Base-by-base conservation (phyloP, 768 basidiomycete genomes). In the Amanita inopinata region DNA sequence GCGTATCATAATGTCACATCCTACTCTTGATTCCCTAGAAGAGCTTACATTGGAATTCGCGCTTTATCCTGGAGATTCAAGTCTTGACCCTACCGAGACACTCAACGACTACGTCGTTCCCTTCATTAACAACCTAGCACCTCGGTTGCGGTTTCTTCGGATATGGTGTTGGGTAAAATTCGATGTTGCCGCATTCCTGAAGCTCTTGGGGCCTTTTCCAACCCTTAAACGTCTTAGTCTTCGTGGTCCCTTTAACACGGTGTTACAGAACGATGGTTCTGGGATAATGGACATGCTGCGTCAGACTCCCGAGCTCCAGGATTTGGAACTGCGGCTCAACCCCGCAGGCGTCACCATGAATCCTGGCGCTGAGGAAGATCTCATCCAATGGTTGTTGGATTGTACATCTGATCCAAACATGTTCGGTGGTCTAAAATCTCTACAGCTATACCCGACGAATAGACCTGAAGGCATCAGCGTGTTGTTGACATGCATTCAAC, bases 381-480 rank as follows among this genome's bases (percentile, higher is more conserved):
- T 74, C 12, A 55, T 49, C 28, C 42, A 59, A 12, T 71, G 69
- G 62, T 54, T 72, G 15, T n/a, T 34, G 0, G 35, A 47, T 1
- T 58, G 55, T 22, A 46, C 58, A 11, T 49, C 55, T n/a, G 57
- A 64, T 38, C 42, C 53, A 11, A 34, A 40, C 4, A 50, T 55
- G 18, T 60, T 71, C 31, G 45, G 57, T 2, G 51, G 56, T 23
- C 51, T 67, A 12, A 53, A 54, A n/a, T 40, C 46, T 5, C 49
- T 74, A 19, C 61, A 68, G 15, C 54, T 74, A 23, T 72, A 67
- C 47, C 70, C 70, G 1, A 67, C 69, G 3, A 55, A 52, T 30
- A 54, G 53, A 24, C 39, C 41, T 9, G 48, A 34, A 28, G 68
- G 69, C 0, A 61, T 68, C 22, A 52, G 64, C 15, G 53, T 61